Conservation (phyloP, 225 moss, liverwort and hornwort species). For the Asterella californica region DNA sequence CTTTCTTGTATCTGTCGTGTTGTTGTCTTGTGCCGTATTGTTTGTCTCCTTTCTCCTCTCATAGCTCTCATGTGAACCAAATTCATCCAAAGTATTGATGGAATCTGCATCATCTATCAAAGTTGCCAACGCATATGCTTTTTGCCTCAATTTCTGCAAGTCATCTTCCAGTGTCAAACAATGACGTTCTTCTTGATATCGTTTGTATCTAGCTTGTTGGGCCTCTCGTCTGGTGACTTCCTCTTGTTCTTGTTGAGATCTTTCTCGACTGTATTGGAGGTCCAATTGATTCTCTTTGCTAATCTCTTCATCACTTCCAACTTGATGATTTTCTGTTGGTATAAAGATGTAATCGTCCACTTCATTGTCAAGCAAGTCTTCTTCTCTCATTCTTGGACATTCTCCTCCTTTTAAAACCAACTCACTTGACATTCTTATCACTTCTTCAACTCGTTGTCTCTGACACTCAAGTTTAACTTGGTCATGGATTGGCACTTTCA, state of each 20-base stretch:
- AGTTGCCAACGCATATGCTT: constrained; percentile 22
- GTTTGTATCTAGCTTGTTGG: constrained; percentile 15
- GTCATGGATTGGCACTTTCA: constrained; percentile 8
- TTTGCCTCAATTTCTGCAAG: constrained; percentile 26
- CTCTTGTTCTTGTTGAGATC: constrained; percentile 27
- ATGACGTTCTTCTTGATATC: constrained; percentile 26
- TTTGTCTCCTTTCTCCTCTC: neutral
- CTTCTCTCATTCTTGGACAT: neutral
- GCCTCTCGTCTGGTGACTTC: constrained; percentile 22
- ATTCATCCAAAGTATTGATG: neutral
- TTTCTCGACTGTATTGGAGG: constrained; percentile 21
- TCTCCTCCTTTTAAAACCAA: constrained; percentile 1
- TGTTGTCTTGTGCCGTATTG: neutral
- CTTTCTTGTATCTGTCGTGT: neutral
- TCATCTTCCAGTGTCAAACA: constrained; percentile 30
- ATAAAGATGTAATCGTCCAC: constrained; percentile 16
- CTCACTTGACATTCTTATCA: constrained; percentile 19
- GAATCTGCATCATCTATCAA: constrained; percentile 13
- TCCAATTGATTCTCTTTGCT: constrained; percentile 11
- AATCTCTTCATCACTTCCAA: constrained; percentile 12
- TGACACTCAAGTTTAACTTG: constrained; percentile 9
- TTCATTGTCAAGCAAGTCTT: constrained; percentile 7
- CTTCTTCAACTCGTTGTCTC: constrained; percentile 27
- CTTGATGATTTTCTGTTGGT: constrained; percentile 16
- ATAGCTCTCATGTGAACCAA: neutral